These are phyloP conservation scores for Sporisorium sorghi DNA, from an alignment of 1,284 basidiomycete genomes.

Conservation along the genomic window DNA sequence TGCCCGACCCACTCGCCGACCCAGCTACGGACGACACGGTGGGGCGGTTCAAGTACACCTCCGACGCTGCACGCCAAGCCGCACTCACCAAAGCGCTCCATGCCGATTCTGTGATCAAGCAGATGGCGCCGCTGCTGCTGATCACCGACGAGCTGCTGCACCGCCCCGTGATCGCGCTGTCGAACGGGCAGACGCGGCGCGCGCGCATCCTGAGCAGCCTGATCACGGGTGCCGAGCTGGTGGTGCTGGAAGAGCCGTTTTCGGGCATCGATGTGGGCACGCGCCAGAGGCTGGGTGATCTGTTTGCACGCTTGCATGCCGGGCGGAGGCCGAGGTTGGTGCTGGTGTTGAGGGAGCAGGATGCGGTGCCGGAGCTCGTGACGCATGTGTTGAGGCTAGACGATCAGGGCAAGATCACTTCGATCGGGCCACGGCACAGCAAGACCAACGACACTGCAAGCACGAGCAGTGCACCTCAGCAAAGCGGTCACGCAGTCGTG, in stretches of 20 bases:
- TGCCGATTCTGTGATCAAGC: conserved; percentile 38
- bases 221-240: conserved; percentile 75
- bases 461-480: neutral
- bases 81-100: conserved; percentile 22
- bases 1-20: conserved; percentile 57
- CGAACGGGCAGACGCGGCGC: conserved; percentile 90
- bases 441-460: neutral
- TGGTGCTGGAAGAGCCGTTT: conserved; percentile 63
- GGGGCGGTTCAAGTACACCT: conserved; percentile 55
- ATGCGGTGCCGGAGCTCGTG: conserved; percentile 84
- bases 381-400: conserved; percentile 78
- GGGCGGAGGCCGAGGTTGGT: conserved; percentile 74
- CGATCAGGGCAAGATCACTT: conserved; percentile 72
- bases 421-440: conserved; percentile 68
- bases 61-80: conserved; percentile 4
- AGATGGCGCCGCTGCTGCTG: conserved; percentile 51
- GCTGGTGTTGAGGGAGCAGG: conserved; percentile 82
- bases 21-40: conserved; percentile 17
- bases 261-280: conserved; percentile 49
- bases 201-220: conserved; percentile 86
- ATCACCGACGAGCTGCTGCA: conserved; percentile 55
- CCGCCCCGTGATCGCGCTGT: conserved; percentile 74
- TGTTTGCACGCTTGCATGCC: conserved; percentile 75
- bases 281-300: conserved; percentile 24
- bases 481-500: conserved; percentile 33